Base-by-base conservation (phyloP, 192 early-diverging fungal species). In the Chytriomyces confervae region DNA sequence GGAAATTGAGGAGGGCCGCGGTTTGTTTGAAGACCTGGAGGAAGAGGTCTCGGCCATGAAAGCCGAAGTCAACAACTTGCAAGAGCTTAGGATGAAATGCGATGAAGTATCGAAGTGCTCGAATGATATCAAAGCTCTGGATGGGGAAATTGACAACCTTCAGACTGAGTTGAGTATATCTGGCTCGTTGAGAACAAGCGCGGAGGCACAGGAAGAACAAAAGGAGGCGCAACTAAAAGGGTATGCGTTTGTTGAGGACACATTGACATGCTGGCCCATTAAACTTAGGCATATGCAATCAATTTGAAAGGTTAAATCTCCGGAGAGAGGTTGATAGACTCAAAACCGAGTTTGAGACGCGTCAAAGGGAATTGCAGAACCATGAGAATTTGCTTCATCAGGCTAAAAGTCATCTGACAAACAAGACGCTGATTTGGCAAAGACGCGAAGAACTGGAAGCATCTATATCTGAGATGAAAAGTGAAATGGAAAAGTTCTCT, bases 201-300 rank as follows among this genome's bases (percentile, higher is more conserved):
- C 91, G 5, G 92, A 95, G 29, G 84, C 89, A 47, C 91, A 92
- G 76, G 78, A 74, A 9, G 91, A 94, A 60, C 78, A 90, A 8
- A 84, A 85, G 5, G 50, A 61, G 1, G 71, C 89, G 6, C 84
- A 87, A 49, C 70, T 78, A 23, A 84, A 87, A 80, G 82, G 84
- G 78, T 84, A 80, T 53, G 73, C 29, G 24, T 68, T 75, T 36
- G 36, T 36, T 36, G 36, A 36, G 36, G 2, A 36, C 36, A 3
- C 36, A 36, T 36, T 36, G 36, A 36, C 36, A 36, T 36, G 36
- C 36, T 4, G 36, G 36, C 2, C 36, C 36, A 36, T 36, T 36
- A 36, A 36, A 36, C 36, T 36, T 36, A 4, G 3, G 36, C 36
- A 4, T 36, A 36, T 36, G 36, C 36, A 36, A 18, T 3, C 63